These are phyloP conservation scores for Chenopodium berlandieri DNA, from an alignment of 148 eudicot species.

Conservation along the genomic window DNA sequence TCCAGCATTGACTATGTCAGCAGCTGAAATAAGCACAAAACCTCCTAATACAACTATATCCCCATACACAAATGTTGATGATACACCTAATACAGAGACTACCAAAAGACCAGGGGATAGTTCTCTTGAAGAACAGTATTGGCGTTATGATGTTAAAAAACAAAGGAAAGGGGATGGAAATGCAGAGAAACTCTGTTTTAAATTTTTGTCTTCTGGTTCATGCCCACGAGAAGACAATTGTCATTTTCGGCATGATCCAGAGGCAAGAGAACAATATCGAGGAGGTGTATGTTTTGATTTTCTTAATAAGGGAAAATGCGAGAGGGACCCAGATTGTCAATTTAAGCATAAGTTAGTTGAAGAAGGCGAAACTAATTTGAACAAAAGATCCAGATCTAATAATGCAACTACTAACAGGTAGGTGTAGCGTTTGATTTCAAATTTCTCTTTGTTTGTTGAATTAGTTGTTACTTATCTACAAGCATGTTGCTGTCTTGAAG, in stretches of 20 bases:
- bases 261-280: constrained; percentile 72
- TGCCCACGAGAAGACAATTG: constrained; percentile 85
- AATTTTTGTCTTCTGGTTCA: constrained; percentile 74
- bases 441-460: not conserved
- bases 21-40: constrained; percentile 57
- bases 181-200: constrained; percentile 67
- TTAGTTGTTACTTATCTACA: not conserved
- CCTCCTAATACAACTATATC: constrained; percentile 71
- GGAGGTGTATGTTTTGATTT: constrained; percentile 97
- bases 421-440: constrained; percentile 5
- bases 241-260: constrained; percentile 75
- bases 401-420: constrained; percentile 57
- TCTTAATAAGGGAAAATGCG: constrained; percentile 90
- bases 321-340: constrained; percentile 85
- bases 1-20: constrained; percentile 83
- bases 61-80: constrained; percentile 48
- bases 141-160: constrained; percentile 95
- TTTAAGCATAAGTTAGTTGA: constrained; percentile 75
- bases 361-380: constrained; percentile 44
- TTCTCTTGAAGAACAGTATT: constrained; percentile 68
- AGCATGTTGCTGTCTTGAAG: not conserved
- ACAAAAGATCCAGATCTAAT: constrained; percentile 47
- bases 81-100: constrained; percentile 36
- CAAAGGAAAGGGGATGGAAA: constrained; percentile 61
- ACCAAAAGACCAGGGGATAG: constrained; percentile 53